These are phyloP conservation scores for Sambucus nigra DNA, from an alignment of 129 eudicot species.

Conservation along the genomic window DNA sequence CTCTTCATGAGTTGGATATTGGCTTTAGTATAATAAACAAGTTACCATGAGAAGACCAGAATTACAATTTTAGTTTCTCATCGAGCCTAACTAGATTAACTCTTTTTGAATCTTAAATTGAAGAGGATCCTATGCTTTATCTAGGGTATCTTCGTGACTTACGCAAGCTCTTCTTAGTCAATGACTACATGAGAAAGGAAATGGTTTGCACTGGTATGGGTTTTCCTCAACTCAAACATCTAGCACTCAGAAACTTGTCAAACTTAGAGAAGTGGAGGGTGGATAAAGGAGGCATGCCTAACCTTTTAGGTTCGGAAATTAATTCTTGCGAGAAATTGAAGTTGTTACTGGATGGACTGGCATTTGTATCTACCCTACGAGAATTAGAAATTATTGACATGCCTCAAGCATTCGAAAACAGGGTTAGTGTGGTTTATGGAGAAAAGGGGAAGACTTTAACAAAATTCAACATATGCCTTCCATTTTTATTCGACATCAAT, in stretches of 20 bases:
- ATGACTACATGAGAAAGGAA: conserved; percentile 8
- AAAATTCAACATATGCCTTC: not conserved
- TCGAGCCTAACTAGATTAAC: conserved; percentile 12
- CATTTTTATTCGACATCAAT: not conserved
- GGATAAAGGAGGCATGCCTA: conserved; percentile 26
- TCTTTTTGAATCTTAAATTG: conserved; percentile 2
- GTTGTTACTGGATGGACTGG: conserved; percentile 20
- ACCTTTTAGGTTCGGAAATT: conserved; percentile 4
- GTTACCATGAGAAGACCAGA: conserved; percentile 2
- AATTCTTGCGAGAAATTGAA: conserved; percentile 8
- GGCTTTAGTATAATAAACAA: not conserved
- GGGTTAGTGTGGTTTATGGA: conserved; percentile 5
- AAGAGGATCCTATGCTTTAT: conserved; percentile 20
- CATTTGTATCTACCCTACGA: not conserved
- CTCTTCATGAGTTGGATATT: conserved; percentile 17
- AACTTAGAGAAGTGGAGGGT: conserved; percentile 21
- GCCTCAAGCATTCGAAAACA: conserved; percentile 1
- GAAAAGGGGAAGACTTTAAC: conserved; percentile 2
- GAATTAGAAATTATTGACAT: not conserved
- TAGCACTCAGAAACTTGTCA: conserved; percentile 5
- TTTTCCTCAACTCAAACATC: conserved; percentile 14
- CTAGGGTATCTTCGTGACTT: conserved; percentile 20
- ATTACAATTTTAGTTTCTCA: not conserved
- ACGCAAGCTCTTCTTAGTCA: conserved; percentile 5
- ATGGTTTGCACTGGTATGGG: conserved; percentile 19